phyloP scores from a whole-genome alignment of 768 basidiomycete genomes.

The Grammothele lineata region DNA sequence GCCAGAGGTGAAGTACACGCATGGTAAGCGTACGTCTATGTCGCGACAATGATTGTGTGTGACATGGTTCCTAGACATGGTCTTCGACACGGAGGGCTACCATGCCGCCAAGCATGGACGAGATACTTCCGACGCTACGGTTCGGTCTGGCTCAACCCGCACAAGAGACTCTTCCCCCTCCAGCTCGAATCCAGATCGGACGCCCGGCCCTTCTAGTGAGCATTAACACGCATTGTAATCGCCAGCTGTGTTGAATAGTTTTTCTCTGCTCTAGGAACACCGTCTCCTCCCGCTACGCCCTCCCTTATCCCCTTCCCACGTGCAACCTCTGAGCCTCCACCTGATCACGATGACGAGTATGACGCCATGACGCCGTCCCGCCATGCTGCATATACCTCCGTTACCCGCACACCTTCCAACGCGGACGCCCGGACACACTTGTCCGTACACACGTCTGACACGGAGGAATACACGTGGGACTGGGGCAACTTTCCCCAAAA shows the following conservation, averaged over 20 bases:
- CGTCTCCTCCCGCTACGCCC: slow-evolving; percentile 13
- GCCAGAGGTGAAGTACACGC: slow-evolving; percentile 46
- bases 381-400: slow-evolving; percentile 2
- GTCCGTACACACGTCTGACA: slow-evolving; percentile 4
- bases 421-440: slow-evolving; percentile 15
- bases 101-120: slow-evolving; percentile 39
- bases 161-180: slow-evolving; percentile 5
- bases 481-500: slow-evolving; percentile 89
- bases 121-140: slow-evolving; percentile 25
- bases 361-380: slow-evolving; percentile 1
- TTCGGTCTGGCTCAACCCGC: slow-evolving; percentile 10
- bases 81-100: slow-evolving; percentile 82
- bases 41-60: not conserved
- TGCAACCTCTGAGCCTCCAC: slow-evolving; percentile 60
- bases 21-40: slow-evolving; percentile 33
- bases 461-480: slow-evolving; percentile 87
- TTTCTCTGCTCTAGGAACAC: slow-evolving; percentile 9
- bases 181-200: slow-evolving; percentile 12
- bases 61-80: slow-evolving; percentile 47
- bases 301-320: slow-evolving; percentile 39
- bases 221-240: too few species aligned
- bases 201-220: slow-evolving; percentile 27
- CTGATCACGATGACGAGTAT: slow-evolving; percentile 34
- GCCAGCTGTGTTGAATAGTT: too few species aligned
- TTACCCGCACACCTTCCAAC: slow-evolving; percentile 15